Base-by-base conservation (phyloP, 352 stramenopile species). In the Pythium brachiatum region DNA sequence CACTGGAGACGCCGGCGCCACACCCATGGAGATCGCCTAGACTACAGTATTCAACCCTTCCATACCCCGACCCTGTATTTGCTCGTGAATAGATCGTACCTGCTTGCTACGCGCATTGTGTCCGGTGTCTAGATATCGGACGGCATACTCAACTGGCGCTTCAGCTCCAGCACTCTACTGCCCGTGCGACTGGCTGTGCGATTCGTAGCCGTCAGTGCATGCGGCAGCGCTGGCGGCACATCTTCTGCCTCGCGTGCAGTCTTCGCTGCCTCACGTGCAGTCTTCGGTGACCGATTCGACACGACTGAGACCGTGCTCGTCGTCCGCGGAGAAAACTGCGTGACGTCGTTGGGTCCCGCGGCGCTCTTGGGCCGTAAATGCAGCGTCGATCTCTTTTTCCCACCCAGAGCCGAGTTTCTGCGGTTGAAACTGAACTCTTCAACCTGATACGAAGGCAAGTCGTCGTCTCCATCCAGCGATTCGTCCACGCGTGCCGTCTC, bases 401-500 rank as follows among this genome's bases (percentile, higher is more conserved):
- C 41, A 13, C 41, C 41, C 41, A 48, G 13, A 16, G 18, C 41
- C 1, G 41, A 48, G n/a, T 4, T n/a, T 12, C 41, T 18, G 41
- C 41, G 41, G 18, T 48, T 48, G 41, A 48, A 48, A n/a, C 41
- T 48, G n/a, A 48, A 48, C 15, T 53, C 27, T 23, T 53, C 47
- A 3, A 11, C 29, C 25, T 11, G 13, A 25, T 23, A 38, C 13
- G 15, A 18, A 20, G 23, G 15, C 0, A 26, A n/a, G 41, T 29
- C 48, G 12, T 60, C 55, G 18, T 60, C 55, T 12, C 1, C 7
- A 0, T 31, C 55, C 9, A 39, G 1, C 0, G 21, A 23, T 1
- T 26, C 31, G 1, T 36, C 57, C 3, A 1, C 57, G 11, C 65
- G 65, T 3, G 65, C 53, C 0, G 65, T 72, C 41, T 72, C 65